Evolutionary conservation across 2,329 filamentous ascomycete genomes (phyloP).

Genomic region (Fusarium continuum): DNA sequence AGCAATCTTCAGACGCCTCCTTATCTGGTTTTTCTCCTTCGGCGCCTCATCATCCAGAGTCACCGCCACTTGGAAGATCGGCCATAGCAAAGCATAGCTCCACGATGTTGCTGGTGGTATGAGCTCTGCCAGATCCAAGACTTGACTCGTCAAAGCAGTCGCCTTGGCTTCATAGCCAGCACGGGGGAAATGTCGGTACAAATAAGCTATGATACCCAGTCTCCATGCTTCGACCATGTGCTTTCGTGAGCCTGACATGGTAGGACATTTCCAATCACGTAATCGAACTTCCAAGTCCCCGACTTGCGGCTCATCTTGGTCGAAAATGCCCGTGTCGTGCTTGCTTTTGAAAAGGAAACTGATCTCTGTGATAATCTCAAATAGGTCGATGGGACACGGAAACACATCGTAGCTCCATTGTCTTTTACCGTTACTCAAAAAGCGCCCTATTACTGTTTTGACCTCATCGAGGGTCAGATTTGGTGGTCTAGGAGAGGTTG

Average conservation of each 20-base stretch:
- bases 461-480: not conserved
- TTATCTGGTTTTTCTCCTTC: not conserved
- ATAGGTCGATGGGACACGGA: slow-evolving; percentile 9
- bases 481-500: not conserved
- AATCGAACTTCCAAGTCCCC: not conserved
- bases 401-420: slow-evolving; percentile 22
- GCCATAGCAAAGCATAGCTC: slow-evolving; percentile 14
- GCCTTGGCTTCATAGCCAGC: not conserved
- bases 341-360: not conserved
- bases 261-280: not conserved
- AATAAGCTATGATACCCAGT: not conserved
- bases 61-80: slow-evolving; percentile 1
- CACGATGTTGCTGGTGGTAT: not conserved
- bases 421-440: not conserved
- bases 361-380: slow-evolving; percentile 6
- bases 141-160: not conserved
- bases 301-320: not conserved
- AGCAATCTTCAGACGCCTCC: not conserved
- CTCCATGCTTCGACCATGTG: slow-evolving; percentile 12
- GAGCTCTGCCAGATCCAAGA: not conserved
- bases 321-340: too few relatives aligned
- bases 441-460: not conserved
- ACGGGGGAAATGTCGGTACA: not conserved
- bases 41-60: not conserved
- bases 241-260: not conserved